phyloP scores from a whole-genome alignment of 1,284 basidiomycete genomes.

The Ganoderma boninense region DNA sequence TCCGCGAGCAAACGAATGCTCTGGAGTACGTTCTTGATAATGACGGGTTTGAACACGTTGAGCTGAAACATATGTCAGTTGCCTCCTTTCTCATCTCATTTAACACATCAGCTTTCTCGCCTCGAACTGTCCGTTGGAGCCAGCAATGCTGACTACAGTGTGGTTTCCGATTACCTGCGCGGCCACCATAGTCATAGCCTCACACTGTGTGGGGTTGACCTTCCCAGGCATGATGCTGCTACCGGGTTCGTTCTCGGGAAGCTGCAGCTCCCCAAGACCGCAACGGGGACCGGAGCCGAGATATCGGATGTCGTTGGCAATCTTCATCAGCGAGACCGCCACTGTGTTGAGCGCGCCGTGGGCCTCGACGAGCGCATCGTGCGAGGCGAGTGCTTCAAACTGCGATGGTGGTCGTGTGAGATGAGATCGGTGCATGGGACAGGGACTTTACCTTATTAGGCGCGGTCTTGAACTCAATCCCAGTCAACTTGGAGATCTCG shows the following conservation, averaged over 20 bases:
- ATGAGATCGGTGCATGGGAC: conserved; percentile 5
- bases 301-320: conserved; percentile 99
- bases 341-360: conserved; percentile 96
- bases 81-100: neutral
- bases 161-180: conserved; percentile 99
- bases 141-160: conserved; percentile 92
- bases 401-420: conserved; percentile 42
- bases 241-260: conserved; percentile 99
- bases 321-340: conserved; percentile 98
- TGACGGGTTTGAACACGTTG: conserved; percentile 99
- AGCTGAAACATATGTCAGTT: conserved; percentile 58
- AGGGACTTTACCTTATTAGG: conserved; percentile 86
- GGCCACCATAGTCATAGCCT: conserved; percentile 98
- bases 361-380: conserved; percentile 97
- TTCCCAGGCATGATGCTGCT: conserved; percentile 99
- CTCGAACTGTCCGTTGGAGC: conserved; percentile 97
- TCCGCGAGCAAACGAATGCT: conserved; percentile 95
- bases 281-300: conserved; percentile 98
- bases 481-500: conserved; percentile 93
- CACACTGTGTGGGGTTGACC: conserved; percentile 99
- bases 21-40: conserved; percentile 97
- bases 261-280: conserved; percentile 92
- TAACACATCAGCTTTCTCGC: conserved; percentile 47
- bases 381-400: conserved; percentile 97
- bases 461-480: conserved; percentile 92